Base-by-base conservation (phyloP, 352 stramenopile genomes). In the Achlya hypogyna region DNA sequence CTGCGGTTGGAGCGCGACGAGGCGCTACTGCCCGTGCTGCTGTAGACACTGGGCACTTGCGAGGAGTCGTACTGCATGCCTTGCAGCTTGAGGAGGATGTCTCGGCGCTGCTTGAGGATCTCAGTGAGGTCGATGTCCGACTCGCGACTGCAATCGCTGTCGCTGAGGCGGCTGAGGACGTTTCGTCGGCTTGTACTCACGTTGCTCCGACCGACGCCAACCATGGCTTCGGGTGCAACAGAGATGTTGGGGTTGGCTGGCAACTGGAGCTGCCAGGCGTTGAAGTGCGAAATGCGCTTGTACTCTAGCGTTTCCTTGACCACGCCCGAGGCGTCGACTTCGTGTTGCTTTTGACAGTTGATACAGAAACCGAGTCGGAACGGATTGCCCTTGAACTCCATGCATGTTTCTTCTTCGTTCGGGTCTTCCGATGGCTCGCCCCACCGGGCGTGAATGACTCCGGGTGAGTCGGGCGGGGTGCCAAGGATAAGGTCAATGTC, bases 321-420 rank as follows among this genome's bases (percentile, higher is more conserved):
- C 64, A 85, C 79, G 29, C 86, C 86, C 47, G 78, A 77, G 9
- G 78, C 78, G 40, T 75, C 84, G 10, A 94, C 78, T 38, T 94
- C 86, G 74, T 94, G 86, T 65, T 94, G 86, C 71, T 92, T 92
- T 75, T 91, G 86, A 72, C 86, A 94, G 73, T 94, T 94, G 65
- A 94, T 82, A 70, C 86, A 94, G 69, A 92, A 94, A 12, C 85
- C 86, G 18, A 92, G 64, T 71, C 91, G 91, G 71, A 94, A 94
- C 31, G 86, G 86, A 60, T 94, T 94, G 0, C 82, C 78, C 25
- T 74, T 38, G 66, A 88, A 94, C 20, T 94, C 86, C 1, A 75
- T 85, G 58, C 86, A 94, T 58, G 91, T 68, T 35, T 78, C 82
- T 52, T 88, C 81, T 67, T 94, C 82, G 59, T 93, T 82, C 4